Conservation (phyloP, 1,284 basidiomycete species). For the Cutaneotrichosporon mucoides region DNA sequence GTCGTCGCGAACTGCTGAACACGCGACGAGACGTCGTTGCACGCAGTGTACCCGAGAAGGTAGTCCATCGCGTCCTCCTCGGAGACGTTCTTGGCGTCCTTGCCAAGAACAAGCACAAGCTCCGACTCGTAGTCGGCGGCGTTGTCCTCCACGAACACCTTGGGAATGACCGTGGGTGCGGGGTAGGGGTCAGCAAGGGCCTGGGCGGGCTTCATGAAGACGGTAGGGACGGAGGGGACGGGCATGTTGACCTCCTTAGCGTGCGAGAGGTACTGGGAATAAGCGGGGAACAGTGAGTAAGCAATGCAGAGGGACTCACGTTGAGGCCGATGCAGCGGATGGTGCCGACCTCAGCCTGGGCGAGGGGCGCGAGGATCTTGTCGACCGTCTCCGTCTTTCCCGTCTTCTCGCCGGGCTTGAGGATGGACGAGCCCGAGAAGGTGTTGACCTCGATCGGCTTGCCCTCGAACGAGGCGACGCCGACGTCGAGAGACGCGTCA, state of each 20-base stretch:
- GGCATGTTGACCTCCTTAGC: conserved; percentile 43
- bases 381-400: conserved; percentile 34
- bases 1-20: conserved; percentile 37
- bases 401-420: conserved; percentile 40
- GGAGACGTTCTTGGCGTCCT: conserved; percentile 69
- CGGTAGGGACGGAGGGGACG: conserved; percentile 35
- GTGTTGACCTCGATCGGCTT: conserved; percentile 36
- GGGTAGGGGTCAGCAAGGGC: conserved; percentile 39
- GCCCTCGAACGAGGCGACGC: conserved; percentile 37
- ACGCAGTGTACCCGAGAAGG: conserved; percentile 59
- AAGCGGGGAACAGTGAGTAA: neutral
- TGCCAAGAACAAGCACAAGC: conserved; percentile 78
- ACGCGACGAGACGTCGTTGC: conserved; percentile 50
- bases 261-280: conserved; percentile 45
- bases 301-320: conserved; percentile 23
- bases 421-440: conserved; percentile 35
- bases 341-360: conserved; percentile 37
- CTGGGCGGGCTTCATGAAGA: conserved; percentile 43
- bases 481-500: conserved; percentile 45
- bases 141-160: conserved; percentile 59
- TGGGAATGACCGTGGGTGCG: conserved; percentile 35
- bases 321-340: conserved; percentile 47
- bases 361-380: conserved; percentile 43
- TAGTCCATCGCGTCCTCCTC: conserved; percentile 75
- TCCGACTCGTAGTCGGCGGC: conserved; percentile 87